Evolutionary conservation across 106 monocot genomes (phyloP), one percentile per base, ranked within the genome.

Genomic region (Allium cepa): DNA sequence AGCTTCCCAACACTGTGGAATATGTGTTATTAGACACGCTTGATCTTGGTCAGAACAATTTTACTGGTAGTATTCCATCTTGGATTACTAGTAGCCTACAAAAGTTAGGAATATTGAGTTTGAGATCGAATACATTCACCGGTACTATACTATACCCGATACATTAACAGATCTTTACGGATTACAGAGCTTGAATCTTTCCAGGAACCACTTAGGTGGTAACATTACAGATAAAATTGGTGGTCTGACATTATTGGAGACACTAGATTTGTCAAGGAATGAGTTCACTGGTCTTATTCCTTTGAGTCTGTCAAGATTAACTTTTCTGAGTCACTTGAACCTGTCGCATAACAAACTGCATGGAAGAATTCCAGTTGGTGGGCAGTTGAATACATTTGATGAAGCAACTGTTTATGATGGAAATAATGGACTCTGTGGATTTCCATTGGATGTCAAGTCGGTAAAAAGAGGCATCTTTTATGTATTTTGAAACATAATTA

Each of bases 21-120:
- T 72, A 48, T 14, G 60, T 17, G 0, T 17, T 53, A 1, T 15
- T 85, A 11, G 47, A 27, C 0, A 53, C 63, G 53, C 67, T 85
- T 7, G 85, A 85, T 64, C 78, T 85, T 9, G 75, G 78, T 4
- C 26, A 72, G 10, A 85, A 85, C 36, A 14, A 22, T 10, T 69
- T 85, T 14, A 36, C 11, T 4, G 85, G 81, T 2, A 28, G 14
- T 1, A 81, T 85, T 45, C 85, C 85, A 7, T 47, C 59, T 11
- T 85, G 81, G 85, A 51, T 87, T 10, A 63, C 71, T 7, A 63
- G 64, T n/a, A 77, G 68, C 49, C 53, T 72, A 17, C 64, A 63
- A 53, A 58, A 14, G 8, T 13, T 85, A 4, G n/a, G n/a, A n/a
- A n/a, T n/a, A n/a, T n/a, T n/a, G n/a, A n/a, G n/a, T n/a, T n/a